A percentile compares a stretch with the other conserved stretches of the same genome.
These are phyloP conservation scores for Pseudopithomyces chartarum DNA, from an alignment of 2,329 filamentous ascomycete genomes.

Conservation along the genomic window DNA sequence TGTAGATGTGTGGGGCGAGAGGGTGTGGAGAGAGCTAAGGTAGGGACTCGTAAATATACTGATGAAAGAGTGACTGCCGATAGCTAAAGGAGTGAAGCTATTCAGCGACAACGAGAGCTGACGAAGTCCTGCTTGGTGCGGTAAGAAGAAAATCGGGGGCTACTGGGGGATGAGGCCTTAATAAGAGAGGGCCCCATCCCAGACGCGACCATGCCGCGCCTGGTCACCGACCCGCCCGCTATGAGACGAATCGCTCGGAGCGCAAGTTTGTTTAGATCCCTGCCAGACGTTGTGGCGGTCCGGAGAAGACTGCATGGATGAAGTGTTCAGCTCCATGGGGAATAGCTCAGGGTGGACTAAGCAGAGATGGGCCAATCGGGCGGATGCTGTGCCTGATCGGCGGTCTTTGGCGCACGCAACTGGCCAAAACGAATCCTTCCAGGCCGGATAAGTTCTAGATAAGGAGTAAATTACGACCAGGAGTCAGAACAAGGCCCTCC, in stretches of 20 bases:
- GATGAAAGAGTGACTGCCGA: conserved; percentile 44
- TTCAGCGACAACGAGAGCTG: conserved; percentile 45
- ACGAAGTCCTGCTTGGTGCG: conserved; percentile 46
- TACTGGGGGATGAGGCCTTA: conserved; percentile 43
- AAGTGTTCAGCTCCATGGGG: conserved; percentile 28
- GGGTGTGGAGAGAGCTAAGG: conserved; percentile 15
- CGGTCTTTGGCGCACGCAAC: conserved; percentile 23
- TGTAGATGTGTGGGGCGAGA: conserved; percentile 10
- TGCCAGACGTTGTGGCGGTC: conserved; percentile 41
- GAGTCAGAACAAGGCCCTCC: conserved; percentile 24
- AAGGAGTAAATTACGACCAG: conserved; percentile 34
- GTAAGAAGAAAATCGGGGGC: conserved; percentile 27
- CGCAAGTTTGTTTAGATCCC: conserved; percentile 36
- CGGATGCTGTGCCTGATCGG: conserved; percentile 38
- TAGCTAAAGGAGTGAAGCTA: conserved; percentile 49
- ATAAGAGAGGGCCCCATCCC: conserved; percentile 39
- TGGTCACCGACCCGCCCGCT: conserved; percentile 31
- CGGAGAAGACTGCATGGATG: conserved; percentile 31
- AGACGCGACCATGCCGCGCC: conserved; percentile 33
- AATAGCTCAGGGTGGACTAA: conserved; percentile 22
- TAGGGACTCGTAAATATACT: conserved; percentile 24
- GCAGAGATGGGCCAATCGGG: conserved; percentile 36
- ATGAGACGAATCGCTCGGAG: conserved; percentile 42
- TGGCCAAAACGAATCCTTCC: conserved; percentile 31
- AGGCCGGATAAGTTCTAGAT: conserved; percentile 33